A percentile compares a stretch with the other conserved stretches of the same genome.
phyloP scores from a whole-genome alignment of 1,284 basidiomycete genomes.

The Sparassis latifolia region DNA sequence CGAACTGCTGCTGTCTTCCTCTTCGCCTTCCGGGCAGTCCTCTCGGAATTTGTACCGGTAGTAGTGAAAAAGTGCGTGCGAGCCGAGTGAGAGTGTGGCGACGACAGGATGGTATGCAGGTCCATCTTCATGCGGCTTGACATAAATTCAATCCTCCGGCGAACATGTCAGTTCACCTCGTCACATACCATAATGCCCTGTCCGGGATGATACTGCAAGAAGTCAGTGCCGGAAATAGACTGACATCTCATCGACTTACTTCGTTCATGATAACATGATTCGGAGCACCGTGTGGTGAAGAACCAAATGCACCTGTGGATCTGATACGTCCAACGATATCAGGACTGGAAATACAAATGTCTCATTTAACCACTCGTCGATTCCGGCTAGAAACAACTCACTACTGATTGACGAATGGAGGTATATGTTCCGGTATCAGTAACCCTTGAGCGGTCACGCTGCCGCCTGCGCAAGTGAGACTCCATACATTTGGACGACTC shows the following conservation, averaged over 20 bases:
- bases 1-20: constrained; percentile 7
- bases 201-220: constrained; percentile 68
- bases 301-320: constrained; percentile 51
- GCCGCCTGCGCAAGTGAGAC: constrained; percentile 42
- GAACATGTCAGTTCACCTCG: constrained; percentile 2
- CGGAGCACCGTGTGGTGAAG: constrained; percentile 57
- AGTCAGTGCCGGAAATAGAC: background rate
- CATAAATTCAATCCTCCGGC: constrained; percentile 6
- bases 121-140: constrained; percentile 89
- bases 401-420: constrained; percentile 56
- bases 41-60: constrained; percentile 53
- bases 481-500: no score
- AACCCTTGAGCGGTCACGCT: constrained; percentile 56
- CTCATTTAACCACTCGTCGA: background rate
- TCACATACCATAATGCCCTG: constrained; percentile 84
- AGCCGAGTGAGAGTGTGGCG: constrained; percentile 83
- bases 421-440: constrained; percentile 59
- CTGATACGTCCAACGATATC: constrained; percentile 67
- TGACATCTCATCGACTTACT: constrained; percentile 29
- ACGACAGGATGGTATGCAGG: constrained; percentile 85
- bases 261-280: constrained; percentile 90
- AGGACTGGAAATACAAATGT: constrained; percentile 44
- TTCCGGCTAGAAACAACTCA: constrained; percentile 32
- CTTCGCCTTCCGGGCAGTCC: background rate
- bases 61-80: constrained; percentile 81